Evolutionary conservation across 2,329 filamentous ascomycete genomes (phyloP).

Genomic region (Epichloe bromicola): DNA sequence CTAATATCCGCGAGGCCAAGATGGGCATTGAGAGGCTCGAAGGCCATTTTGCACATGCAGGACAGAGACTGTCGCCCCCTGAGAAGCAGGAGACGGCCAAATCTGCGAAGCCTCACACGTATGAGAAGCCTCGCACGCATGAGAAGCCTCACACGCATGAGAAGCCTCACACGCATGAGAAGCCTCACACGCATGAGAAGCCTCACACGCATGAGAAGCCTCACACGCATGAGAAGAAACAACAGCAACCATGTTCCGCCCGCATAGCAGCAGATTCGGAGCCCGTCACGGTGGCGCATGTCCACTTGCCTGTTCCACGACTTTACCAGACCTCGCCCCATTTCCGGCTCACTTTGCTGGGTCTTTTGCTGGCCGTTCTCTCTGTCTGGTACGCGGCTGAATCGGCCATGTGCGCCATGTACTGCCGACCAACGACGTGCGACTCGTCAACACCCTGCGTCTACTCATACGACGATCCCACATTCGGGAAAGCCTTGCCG

Average conservation of each 20-base stretch:
- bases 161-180: neutral
- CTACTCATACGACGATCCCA: conserved; percentile 45
- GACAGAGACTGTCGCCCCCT: conserved; percentile 12
- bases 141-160: too few relatives aligned
- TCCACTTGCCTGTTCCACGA: conserved; percentile 32
- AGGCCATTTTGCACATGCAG: conserved; percentile 31
- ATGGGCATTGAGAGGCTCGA: conserved; percentile 46
- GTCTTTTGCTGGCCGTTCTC: conserved; percentile 29
- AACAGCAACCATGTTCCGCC: conserved; percentile 4
- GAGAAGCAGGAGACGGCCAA: neutral
- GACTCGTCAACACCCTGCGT: conserved; percentile 30
- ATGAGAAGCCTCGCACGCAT: neutral
- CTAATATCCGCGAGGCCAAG: conserved; percentile 40
- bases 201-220: too few relatives aligned
- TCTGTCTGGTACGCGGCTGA: conserved; percentile 44
- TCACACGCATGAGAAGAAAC: conserved; percentile 3
- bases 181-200: neutral
- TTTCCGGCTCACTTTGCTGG: conserved; percentile 36
- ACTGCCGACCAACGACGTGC: conserved; percentile 41
- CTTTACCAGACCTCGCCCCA: conserved; percentile 31
- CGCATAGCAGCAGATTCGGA: conserved; percentile 8
- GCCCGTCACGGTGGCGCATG: conserved; percentile 18
- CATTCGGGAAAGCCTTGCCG: conserved; percentile 46
- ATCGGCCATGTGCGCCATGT: conserved; percentile 36
- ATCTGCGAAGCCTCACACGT: neutral